phyloP scores from a whole-genome alignment of 441 rosid species.

The Gossypium trilobum region DNA sequence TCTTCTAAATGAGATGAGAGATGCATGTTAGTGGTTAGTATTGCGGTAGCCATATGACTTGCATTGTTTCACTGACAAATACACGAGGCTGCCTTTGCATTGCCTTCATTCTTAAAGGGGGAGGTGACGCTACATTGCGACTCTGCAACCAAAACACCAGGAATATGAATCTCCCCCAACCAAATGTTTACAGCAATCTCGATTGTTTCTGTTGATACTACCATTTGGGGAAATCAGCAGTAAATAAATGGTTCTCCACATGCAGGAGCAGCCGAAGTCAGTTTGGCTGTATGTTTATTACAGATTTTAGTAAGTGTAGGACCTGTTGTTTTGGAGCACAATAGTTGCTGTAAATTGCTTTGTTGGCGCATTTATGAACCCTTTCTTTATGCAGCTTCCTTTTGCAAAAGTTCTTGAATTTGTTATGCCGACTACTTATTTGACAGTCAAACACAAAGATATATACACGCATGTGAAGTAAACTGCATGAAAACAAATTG shows the following conservation, averaged over 20 bases:
- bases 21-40: no score
- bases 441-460: no score
- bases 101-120: slow-evolving; percentile 71
- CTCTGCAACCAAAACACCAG: slow-evolving; percentile 1
- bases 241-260: neutral
- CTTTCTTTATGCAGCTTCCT: no score
- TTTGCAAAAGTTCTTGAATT: no score
- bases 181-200: neutral
- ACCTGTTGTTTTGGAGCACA: slow-evolving; percentile 16
- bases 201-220: neutral
- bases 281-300: neutral
- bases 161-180: neutral
- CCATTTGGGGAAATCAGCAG: neutral
- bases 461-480: no score
- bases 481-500: neutral
- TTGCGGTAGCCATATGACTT: neutral
- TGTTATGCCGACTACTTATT: no score
- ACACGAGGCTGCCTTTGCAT: slow-evolving; percentile 76
- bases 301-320: neutral
- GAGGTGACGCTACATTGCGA: slow-evolving; percentile 48
- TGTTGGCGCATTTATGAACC: no score
- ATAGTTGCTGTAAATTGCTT: no score
- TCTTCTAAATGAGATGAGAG: no score
- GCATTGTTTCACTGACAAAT: slow-evolving; percentile 36
- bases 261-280: neutral